A percentile compares a stretch with the other conserved stretches of the same genome.
Conservation (phyloP, 1,284 basidiomycete species). For the Ceratorhiza oryzae-sativae region DNA sequence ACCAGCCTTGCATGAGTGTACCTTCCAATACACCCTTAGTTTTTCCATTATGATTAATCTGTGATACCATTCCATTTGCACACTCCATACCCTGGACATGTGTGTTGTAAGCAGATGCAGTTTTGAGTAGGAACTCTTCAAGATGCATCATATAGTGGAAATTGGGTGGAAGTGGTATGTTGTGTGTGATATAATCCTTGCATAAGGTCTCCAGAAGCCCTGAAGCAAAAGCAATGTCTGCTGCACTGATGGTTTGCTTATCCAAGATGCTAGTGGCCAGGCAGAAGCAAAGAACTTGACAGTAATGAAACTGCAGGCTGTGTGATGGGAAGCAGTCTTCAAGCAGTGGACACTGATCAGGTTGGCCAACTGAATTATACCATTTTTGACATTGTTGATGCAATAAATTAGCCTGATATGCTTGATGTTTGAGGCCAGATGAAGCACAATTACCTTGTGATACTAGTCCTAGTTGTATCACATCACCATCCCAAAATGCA, state of each 20-base stretch:
- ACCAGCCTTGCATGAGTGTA: constrained; percentile 20
- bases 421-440: not conserved
- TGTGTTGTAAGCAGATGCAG: constrained; percentile 17
- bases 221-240: constrained; percentile 1
- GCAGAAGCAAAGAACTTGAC: not conserved
- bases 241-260: not conserved
- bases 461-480: not conserved
- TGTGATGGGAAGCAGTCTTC: not conserved
- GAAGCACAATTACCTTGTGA: not conserved
- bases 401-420: constrained; percentile 9
- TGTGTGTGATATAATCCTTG: not conserved
- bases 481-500: constrained; percentile 10
- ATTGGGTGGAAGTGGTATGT: not conserved
- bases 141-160: constrained; percentile 27
- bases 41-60: constrained; percentile 23
- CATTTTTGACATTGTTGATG: not conserved
- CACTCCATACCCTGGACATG: constrained; percentile 17
- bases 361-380: constrained; percentile 11
- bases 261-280: not conserved
- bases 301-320: not conserved
- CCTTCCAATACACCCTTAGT: constrained; percentile 6
- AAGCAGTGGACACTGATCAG: not conserved
- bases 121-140: constrained; percentile 23
- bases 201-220: not conserved
- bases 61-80: not conserved